A percentile compares a stretch with the other conserved stretches of the same genome.
These are phyloP conservation scores for Wakefieldia striispora DNA, from an alignment of 768 basidiomycete genomes.

Conservation along the genomic window DNA sequence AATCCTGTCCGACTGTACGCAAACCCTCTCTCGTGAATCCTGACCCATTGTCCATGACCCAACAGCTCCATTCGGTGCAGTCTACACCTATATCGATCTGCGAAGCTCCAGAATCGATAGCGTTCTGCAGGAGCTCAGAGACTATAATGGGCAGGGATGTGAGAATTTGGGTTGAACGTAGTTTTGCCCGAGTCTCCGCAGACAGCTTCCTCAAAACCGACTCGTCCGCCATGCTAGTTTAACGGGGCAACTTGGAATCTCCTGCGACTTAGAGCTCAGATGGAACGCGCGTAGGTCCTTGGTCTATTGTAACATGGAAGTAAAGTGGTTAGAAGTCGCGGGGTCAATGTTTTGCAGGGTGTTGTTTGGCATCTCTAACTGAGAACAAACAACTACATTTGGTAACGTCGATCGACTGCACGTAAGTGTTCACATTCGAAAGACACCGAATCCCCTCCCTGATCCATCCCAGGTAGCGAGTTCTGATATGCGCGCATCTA, in stretches of 20 bases:
- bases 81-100: conserved; percentile 73
- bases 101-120: conserved; percentile 75
- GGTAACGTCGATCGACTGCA: conserved; percentile 20
- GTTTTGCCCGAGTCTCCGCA: conserved; percentile 56
- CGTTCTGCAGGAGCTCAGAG: conserved; percentile 86
- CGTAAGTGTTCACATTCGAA: conserved; percentile 76
- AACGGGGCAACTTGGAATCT: neutral
- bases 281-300: neutral
- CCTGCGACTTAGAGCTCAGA: neutral
- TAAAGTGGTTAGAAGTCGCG: neutral
- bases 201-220: conserved; percentile 45
- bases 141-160: conserved; percentile 79
- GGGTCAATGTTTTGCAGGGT: neutral
- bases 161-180: conserved; percentile 83
- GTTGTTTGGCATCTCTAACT: conserved; percentile 24
- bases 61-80: conserved; percentile 75
- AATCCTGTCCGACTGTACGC: conserved; percentile 47
- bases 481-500: conserved; percentile 8
- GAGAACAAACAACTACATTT: conserved; percentile 27
- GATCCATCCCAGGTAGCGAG: conserved; percentile 65
- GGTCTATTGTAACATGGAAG: neutral
- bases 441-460: conserved; percentile 78
- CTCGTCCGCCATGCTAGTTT: conserved; percentile 18
- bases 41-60: conserved; percentile 82
- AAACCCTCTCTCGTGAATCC: conserved; percentile 71